Evolutionary conservation across 768 basidiomycete genomes (phyloP), one percentile per base, ranked within the genome.

Genomic region (Kwoniella dendrophila): DNA sequence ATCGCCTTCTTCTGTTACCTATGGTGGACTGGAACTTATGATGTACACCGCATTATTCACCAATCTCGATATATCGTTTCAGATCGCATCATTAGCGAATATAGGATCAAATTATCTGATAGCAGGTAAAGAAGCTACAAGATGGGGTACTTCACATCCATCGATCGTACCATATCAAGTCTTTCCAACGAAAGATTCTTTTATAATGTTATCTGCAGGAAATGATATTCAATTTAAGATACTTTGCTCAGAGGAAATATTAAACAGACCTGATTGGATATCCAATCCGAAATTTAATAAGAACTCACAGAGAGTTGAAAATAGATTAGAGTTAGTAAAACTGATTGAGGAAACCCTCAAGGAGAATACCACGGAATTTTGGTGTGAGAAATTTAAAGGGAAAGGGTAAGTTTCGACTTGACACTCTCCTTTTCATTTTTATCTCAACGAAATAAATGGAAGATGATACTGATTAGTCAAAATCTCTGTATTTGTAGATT

Each of bases 41-140:
- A n/a, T n/a, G n/a, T n/a, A n/a, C n/a, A n/a, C n/a, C n/a, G n/a
- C n/a, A n/a, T n/a, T n/a, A n/a, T n/a, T n/a, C n/a, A n/a, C n/a
- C n/a, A n/a, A n/a, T n/a, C n/a, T n/a, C n/a, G n/a, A n/a, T n/a
- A n/a, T 12, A 26, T 36, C 14, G 11, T 33, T 26, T 36, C 71
- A 95, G 90, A 84, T 96, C 49, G 91, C 93, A 16, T 90, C 90
- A 18, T 84, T 96, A 4, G 91, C 87, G 1, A 95, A 95, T 74
- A 90, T 96, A 62, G 93, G 90, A 2, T 91, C 90, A 16, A 95
- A 94, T 80, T 95, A 90, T 81, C 86, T 97, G 56, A 88, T 96
- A 56, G 85, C 90, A 11, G 89, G 88, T 16, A 80, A 87, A 76
- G 90, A 93, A 77, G 94, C 89, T 24, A 82, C 83, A 32, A 83